Evolutionary conservation across 129 eudicot genomes (phyloP).

Genomic region (Oenanthe sinensis): DNA sequence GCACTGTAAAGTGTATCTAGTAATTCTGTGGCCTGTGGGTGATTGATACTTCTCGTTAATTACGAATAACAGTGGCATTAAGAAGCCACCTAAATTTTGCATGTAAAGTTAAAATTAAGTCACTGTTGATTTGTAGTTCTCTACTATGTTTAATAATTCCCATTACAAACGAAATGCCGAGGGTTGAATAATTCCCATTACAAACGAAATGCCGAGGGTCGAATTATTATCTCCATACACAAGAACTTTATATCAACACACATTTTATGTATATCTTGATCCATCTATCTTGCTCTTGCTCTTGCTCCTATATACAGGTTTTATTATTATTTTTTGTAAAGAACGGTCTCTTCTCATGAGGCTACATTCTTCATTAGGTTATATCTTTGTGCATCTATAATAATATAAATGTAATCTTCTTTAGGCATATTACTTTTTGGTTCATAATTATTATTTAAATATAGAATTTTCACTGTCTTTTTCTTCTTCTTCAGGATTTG

Average conservation of each 20-base stretch:
- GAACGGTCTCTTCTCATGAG: too few relatives aligned
- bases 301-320: too few relatives aligned
- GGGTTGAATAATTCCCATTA: neutral
- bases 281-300: too few relatives aligned
- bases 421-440: too few relatives aligned
- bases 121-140: neutral
- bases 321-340: too few relatives aligned
- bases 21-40: neutral
- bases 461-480: neutral
- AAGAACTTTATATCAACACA: neutral
- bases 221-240: neutral
- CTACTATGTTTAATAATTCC: neutral
- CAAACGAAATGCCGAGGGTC: neutral
- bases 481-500: neutral
- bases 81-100: neutral
- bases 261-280: neutral
- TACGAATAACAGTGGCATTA: neutral
- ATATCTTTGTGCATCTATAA: too few relatives aligned
- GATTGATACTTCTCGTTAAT: neutral
- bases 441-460: too few relatives aligned
- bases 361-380: too few relatives aligned
- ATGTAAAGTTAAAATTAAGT: neutral
- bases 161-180: neutral
- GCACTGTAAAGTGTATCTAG: neutral
- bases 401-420: too few relatives aligned